Conservation (phyloP, 116 monocot species). For the Zostera marina region DNA sequence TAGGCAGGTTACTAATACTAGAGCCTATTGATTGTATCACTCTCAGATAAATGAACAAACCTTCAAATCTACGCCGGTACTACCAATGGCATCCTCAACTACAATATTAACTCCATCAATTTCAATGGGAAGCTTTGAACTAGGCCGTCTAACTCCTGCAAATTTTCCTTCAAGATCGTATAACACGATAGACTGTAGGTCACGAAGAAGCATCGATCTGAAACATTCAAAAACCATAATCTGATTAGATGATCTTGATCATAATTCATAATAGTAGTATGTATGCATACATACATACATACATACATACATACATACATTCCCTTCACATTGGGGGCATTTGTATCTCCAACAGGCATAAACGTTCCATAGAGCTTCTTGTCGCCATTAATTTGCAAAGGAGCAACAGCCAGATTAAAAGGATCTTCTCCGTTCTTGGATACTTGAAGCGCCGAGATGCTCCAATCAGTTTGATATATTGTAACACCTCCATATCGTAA, state of each 20-base stretch:
- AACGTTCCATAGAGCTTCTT: constrained; percentile 86
- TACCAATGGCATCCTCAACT: constrained; percentile 95
- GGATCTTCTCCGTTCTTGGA: constrained; percentile 77
- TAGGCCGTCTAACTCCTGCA: constrained; percentile 69
- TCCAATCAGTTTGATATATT: constrained; percentile 95
- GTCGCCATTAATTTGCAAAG: constrained; percentile 66
- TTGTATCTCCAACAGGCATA: constrained; percentile 50
- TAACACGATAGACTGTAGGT: constrained; percentile 79
- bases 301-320: constrained; percentile 33
- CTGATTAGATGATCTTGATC: background rate
- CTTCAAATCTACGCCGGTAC: constrained; percentile 88
- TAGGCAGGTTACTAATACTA: too few species aligned
- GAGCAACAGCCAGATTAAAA: constrained; percentile 83
- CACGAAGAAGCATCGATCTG: constrained; percentile 95
- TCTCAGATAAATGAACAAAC: constrained; percentile 3
- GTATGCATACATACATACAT: constrained; percentile 4
- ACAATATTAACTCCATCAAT: constrained; percentile 68
- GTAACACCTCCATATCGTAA: constrained; percentile 78
- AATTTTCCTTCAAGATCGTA: constrained; percentile 94
- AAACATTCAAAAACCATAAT: constrained; percentile 1
- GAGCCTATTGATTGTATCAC: too few species aligned
- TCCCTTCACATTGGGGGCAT: constrained; percentile 71
- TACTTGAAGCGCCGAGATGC: constrained; percentile 83
- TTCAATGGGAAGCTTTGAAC: constrained; percentile 78
- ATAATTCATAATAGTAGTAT: background rate